phyloP scores from a whole-genome alignment of 257 asterid species.

The Solanum lignicaule region DNA sequence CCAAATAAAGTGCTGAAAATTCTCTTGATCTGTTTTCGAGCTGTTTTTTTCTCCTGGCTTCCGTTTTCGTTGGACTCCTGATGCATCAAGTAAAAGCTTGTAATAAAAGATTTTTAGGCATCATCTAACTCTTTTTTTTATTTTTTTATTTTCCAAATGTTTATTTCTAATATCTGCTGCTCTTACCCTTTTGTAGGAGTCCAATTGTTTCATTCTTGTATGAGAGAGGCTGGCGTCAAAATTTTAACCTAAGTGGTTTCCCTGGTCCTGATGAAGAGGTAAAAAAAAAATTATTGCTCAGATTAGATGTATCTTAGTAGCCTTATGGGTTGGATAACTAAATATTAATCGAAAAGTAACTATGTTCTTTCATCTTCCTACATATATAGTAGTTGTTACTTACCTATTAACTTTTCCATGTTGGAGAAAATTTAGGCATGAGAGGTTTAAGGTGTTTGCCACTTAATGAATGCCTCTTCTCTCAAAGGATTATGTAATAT shows the following conservation, averaged over 20 bases:
- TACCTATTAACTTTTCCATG: not conserved
- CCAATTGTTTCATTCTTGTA: conserved; percentile 85
- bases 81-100: not conserved
- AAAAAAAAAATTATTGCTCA: not conserved
- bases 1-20: not conserved
- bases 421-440: not conserved
- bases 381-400: not conserved
- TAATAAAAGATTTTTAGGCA: not conserved
- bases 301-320: not conserved
- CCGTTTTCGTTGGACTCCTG: not conserved
- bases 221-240: conserved; percentile 99
- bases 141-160: not conserved
- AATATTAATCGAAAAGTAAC: not conserved
- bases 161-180: conserved; percentile 12
- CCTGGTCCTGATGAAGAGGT: not conserved
- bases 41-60: not conserved
- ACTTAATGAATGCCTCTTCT: not conserved
- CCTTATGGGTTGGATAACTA: not conserved
- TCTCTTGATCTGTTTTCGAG: not conserved
- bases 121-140: not conserved
- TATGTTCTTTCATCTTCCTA: not conserved
- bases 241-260: conserved; percentile 30
- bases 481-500: not conserved
- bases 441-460: not conserved
- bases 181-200: conserved; percentile 45